Evolutionary conservation across 306 rosid species (phyloP).

Genomic region (Pachyrhizus erosus): DNA sequence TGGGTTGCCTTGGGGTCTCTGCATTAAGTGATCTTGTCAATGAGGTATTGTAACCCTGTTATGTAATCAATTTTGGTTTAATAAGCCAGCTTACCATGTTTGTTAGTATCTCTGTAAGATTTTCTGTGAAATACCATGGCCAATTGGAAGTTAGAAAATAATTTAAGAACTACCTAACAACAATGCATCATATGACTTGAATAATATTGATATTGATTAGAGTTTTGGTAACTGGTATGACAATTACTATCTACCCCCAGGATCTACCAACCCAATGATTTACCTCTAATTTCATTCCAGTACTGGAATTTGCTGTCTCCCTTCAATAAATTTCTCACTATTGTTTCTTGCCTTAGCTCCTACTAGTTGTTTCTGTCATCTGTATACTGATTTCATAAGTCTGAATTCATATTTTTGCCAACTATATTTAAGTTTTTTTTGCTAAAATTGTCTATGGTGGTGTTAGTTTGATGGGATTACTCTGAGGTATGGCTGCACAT

Average conservation of each 20-base stretch:
- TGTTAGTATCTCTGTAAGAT: neutral
- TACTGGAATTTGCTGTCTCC: neutral
- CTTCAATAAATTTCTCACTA: neutral
- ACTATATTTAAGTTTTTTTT: constrained; percentile 2
- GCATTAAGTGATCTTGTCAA: constrained; percentile 79
- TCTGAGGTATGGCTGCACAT: constrained; percentile 12
- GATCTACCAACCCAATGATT: neutral
- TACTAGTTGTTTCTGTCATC: constrained; percentile 7
- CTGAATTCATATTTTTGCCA: neutral
- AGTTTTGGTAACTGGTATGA: constrained; percentile 12
- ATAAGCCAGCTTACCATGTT: neutral
- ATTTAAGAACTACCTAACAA: neutral
- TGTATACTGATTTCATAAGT: constrained; percentile 2
- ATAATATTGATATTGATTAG: constrained; percentile 8
- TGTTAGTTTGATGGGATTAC: constrained; percentile 21
- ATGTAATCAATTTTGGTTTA: neutral
- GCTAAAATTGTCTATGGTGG: constrained; percentile 5
- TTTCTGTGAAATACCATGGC: constrained; percentile 36
- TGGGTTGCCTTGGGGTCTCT: constrained; percentile 88
- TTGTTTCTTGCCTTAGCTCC: constrained; percentile 5
- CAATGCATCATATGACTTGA: constrained; percentile 1
- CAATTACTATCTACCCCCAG: neutral
- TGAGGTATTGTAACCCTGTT: constrained; percentile 66
- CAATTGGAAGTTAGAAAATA: constrained; percentile 17
- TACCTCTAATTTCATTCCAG: neutral